These are phyloP conservation scores for Selenicereus undatus DNA, from an alignment of 148 eudicot genomes.

Conservation along the genomic window DNA sequence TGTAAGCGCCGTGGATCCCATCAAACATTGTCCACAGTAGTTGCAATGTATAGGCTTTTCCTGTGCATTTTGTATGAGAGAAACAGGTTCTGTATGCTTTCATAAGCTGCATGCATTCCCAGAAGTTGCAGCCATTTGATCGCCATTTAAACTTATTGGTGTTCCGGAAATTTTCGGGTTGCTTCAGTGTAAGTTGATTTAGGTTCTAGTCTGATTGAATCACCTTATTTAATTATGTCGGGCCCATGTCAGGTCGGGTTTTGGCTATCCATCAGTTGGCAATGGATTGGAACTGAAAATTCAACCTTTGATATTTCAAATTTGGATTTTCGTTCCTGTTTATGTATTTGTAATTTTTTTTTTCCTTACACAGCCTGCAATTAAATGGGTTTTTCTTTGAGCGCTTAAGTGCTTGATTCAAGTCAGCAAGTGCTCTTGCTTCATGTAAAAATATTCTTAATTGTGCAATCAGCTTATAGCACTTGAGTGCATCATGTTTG, in stretches of 20 bases:
- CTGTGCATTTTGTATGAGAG: neutral
- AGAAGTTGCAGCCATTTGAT: too few species aligned
- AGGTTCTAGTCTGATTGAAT: neutral
- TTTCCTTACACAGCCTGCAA: neutral
- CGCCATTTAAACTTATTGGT: too few species aligned
- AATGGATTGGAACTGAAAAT: neutral
- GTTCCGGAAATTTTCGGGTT: neutral
- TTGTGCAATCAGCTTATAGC: neutral
- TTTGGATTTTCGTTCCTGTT: neutral
- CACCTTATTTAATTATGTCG: too few species aligned
- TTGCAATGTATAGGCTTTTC: neutral
- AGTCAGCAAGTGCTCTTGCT: neutral
- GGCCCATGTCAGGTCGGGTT: neutral
- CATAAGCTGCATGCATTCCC: too few species aligned
- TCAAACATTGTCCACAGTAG: neutral
- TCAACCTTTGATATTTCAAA: neutral
- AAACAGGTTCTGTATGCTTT: neutral
- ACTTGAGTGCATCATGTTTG: neutral
- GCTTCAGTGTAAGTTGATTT: neutral
- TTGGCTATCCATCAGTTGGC: too few species aligned
- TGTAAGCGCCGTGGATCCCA: neutral
- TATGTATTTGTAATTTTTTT: too few species aligned
- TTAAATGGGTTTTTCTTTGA: neutral
- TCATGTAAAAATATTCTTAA: neutral
- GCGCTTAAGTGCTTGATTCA: neutral